These are phyloP conservation scores for Elaeagnus macrophylla DNA, from an alignment of 306 rosid species.

Conservation along the genomic window DNA sequence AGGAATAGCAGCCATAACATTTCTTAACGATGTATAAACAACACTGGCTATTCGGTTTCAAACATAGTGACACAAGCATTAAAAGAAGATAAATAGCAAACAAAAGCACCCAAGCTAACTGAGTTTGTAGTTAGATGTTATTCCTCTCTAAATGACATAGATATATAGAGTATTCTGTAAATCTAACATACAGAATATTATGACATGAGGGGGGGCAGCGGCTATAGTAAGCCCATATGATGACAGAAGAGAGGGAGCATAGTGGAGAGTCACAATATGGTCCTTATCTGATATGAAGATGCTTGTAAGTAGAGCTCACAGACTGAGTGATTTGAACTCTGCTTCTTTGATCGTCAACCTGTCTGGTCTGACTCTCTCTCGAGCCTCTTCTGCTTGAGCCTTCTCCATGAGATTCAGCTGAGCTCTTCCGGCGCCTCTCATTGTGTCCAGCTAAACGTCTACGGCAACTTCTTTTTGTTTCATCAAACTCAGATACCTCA, in stretches of 20 bases:
- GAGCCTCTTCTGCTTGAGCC: constrained; percentile 31
- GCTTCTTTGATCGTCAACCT: constrained; percentile 30
- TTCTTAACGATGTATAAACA: constrained; percentile 67
- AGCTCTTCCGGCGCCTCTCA: constrained; percentile 64
- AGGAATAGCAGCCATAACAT: constrained; percentile 89
- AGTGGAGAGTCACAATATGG: background rate
- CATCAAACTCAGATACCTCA: constrained; percentile 73
- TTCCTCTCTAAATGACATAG: background rate
- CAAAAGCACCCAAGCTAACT: no score
- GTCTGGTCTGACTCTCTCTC: constrained; percentile 28
- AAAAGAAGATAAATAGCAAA: background rate
- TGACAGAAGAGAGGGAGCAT: constrained; percentile 89
- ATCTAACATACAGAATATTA: background rate
- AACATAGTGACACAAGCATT: background rate
- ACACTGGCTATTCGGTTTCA: no score
- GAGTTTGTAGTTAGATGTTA: no score
- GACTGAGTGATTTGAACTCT: constrained; percentile 19
- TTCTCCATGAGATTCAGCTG: constrained; percentile 39
- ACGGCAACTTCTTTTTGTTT: constrained; percentile 86
- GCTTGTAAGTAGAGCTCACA: constrained; percentile 46
- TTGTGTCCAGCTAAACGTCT: constrained; percentile 78
- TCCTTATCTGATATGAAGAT: constrained; percentile 38
- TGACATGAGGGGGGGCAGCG: constrained; percentile 5
- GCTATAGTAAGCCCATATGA: constrained; percentile 12
- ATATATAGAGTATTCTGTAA: no score